These are phyloP conservation scores for Psophocarpus tetragonolobus DNA, from an alignment of 306 rosid species.

Conservation along the genomic window DNA sequence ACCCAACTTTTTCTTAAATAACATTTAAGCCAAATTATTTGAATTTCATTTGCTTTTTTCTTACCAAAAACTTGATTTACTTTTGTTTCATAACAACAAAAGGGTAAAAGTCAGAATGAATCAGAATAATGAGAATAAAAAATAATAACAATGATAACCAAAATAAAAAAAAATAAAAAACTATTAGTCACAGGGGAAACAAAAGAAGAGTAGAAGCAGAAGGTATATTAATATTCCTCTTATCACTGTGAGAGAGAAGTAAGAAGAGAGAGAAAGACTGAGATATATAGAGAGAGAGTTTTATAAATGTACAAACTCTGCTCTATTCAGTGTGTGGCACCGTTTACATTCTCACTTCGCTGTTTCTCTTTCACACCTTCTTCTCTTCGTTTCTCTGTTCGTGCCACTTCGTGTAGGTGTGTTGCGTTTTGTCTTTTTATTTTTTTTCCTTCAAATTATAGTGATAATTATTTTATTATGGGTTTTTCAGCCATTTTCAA, in stretches of 20 bases:
- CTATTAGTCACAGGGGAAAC: no score
- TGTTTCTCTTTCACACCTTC: constrained; percentile 29
- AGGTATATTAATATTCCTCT: neutral
- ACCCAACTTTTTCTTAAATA: no score
- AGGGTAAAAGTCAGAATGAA: neutral
- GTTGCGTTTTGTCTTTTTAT: neutral
- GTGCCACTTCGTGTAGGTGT: constrained; percentile 41
- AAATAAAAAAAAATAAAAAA: neutral
- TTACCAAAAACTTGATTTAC: no score
- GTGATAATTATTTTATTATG: neutral
- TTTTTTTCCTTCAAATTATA: neutral
- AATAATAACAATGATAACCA: neutral
- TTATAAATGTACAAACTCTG: constrained; percentile 42
- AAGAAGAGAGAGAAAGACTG: neutral
- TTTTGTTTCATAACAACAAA: neutral
- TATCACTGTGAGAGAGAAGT: neutral
- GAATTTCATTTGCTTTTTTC: no score
- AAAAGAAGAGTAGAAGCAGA: neutral
- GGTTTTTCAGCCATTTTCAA: neutral
- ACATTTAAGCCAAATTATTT: neutral
- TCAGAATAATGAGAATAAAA: neutral
- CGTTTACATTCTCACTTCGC: constrained; percentile 25
- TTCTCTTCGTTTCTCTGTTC: constrained; percentile 31
- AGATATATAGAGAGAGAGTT: neutral
- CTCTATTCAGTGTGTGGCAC: constrained; percentile 12